Base-by-base conservation (phyloP, 2,329 filamentous ascomycete genomes). In the Coccinonectria pachysandricola region DNA sequence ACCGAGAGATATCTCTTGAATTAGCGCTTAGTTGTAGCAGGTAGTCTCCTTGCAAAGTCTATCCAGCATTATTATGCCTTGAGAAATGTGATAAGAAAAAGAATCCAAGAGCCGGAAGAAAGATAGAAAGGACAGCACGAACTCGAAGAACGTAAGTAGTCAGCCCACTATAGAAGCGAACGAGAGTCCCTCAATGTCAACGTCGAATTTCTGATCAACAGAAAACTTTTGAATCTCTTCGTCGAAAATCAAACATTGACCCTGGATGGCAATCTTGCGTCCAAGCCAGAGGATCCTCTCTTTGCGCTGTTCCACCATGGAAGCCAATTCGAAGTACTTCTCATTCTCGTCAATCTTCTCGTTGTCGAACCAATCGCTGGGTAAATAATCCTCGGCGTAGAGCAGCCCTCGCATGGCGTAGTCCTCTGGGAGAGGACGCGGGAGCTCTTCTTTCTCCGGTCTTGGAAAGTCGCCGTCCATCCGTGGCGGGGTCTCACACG, bases 331-430 rank as follows among this genome's bases (percentile, higher is more conserved):
- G 23, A 81, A 67, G 10, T 65, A 66, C 21, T 75, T 68, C 34
- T 81, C 76, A 8, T 79, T 73, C n/a, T 81, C 76, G 14, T 81
- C 75, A 5, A 75, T 61, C 31, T 66, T 65, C 2, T 65, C 62
- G 7, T 63, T 60, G 0, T 47, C 39, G 42, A 82, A 82, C 69
- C 71, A 81, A 1, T 60, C 54, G 0, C 50, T 30, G 0, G 75
- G 74, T 27, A 70, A 75, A 30, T 77, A 77, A 8, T 60, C 57
- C 3, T 72, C 61, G 0, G 65, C 58, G 58, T 73, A 82, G 2
- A 74, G 48, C 2, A 81, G 54, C 0, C 79, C 79, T 1, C 75
- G 62, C 29, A 83, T 64, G 0, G 69, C 62, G 37, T 72, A 82
- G 34, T 86, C 80, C 24, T 85, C 80, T 0, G 77, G 75, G 0